These are phyloP conservation scores for Ceratocystis huliohia DNA, from an alignment of 2,329 filamentous ascomycete genomes.

Conservation along the genomic window DNA sequence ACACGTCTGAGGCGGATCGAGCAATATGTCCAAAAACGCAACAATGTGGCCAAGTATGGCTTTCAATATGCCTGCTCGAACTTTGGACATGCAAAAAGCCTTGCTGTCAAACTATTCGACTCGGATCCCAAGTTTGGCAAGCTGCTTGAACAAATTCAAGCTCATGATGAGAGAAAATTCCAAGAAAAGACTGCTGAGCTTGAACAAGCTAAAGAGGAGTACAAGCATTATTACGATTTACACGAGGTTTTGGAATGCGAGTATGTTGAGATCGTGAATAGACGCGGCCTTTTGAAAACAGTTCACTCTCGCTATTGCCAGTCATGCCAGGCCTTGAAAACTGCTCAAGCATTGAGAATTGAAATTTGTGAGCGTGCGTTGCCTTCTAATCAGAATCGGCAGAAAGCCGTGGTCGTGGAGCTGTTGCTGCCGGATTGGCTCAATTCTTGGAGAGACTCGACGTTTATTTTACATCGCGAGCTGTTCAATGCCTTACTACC, in stretches of 20 bases:
- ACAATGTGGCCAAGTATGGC: background rate
- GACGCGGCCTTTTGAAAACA: background rate
- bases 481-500: constrained; percentile 39
- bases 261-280: background rate
- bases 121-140: background rate
- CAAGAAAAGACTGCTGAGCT: background rate
- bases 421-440: constrained; percentile 30
- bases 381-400: constrained; percentile 26
- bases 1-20: constrained; percentile 35
- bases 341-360: constrained; percentile 34
- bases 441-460: constrained; percentile 3
- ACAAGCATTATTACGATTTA: background rate
- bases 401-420: constrained; percentile 42
- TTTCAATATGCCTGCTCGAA: constrained; percentile 3
- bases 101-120: constrained; percentile 1
- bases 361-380: constrained; percentile 45
- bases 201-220: background rate
- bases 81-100: background rate
- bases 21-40: constrained; percentile 27
- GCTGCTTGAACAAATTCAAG: background rate
- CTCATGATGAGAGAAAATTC: background rate
- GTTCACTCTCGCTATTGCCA: background rate
- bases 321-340: background rate
- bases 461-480: background rate
- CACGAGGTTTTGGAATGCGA: background rate